phyloP scores from a whole-genome alignment of 306 rosid species.

The Prunus davidiana region DNA sequence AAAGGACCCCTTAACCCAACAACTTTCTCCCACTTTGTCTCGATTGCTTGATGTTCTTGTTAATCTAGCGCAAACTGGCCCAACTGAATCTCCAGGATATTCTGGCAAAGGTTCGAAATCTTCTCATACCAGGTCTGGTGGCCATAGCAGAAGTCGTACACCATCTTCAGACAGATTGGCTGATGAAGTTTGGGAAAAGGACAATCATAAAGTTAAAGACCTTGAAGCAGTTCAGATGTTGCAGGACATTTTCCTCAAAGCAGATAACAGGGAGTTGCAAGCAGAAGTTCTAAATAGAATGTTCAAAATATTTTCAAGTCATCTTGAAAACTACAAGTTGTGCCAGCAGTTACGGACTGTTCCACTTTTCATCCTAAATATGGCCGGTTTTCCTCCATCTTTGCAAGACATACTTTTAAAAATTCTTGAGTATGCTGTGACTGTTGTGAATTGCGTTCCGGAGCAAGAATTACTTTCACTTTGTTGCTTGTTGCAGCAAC shows the following conservation, averaged over 20 bases:
- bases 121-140: conserved; percentile 60
- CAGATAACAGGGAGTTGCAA: conserved; percentile 76
- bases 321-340: conserved; percentile 86
- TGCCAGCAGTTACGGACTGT: conserved; percentile 95
- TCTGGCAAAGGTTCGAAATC: conserved; percentile 66
- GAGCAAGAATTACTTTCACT: conserved; percentile 98
- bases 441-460: conserved; percentile 96
- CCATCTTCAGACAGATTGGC: conserved; percentile 66
- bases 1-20: conserved; percentile 43
- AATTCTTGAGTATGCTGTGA: conserved; percentile 99
- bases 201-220: conserved; percentile 84
- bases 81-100: conserved; percentile 51
- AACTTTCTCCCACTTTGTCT: conserved; percentile 68
- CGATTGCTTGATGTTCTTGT: conserved; percentile 98
- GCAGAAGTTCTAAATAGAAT: conserved; percentile 95
- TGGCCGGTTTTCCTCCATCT: conserved; percentile 84
- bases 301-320: conserved; percentile 94
- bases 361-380: conserved; percentile 93
- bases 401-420: conserved; percentile 89
- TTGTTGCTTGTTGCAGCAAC: conserved; percentile 97
- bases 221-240: conserved; percentile 99
- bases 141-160: conserved; percentile 64
- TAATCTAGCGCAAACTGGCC: conserved; percentile 90
- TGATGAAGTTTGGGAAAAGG: conserved; percentile 93
- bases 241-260: conserved; percentile 96